phyloP scores from a whole-genome alignment of 2,329 filamentous ascomycete genomes.

The Kalmusia sp. region DNA sequence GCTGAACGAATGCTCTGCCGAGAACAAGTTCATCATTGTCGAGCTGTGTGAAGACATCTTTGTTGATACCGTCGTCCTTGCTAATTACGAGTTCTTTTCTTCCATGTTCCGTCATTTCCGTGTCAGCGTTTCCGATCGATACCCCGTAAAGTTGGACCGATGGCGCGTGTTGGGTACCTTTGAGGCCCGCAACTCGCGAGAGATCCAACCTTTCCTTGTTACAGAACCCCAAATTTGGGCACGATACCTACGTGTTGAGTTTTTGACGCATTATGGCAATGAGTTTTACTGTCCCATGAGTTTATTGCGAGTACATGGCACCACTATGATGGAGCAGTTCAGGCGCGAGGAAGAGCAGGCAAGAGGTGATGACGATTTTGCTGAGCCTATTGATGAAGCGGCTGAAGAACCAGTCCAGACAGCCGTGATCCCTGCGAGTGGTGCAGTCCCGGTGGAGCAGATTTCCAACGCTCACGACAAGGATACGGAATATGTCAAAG shows the following conservation, averaged over 20 bases:
- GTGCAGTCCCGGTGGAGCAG: constrained; percentile 25
- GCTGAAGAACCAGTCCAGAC: constrained; percentile 46
- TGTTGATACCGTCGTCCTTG: constrained; percentile 94
- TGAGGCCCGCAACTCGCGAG: constrained; percentile 88
- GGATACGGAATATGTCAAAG: background rate
- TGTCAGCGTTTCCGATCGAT: constrained; percentile 91
- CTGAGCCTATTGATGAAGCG: constrained; percentile 61
- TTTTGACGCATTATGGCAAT: constrained; percentile 91
- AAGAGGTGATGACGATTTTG: constrained; percentile 65
- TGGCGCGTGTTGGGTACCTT: constrained; percentile 91
- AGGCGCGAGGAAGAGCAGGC: constrained; percentile 80
- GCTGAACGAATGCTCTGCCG: constrained; percentile 85
- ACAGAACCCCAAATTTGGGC: constrained; percentile 96
- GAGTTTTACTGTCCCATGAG: constrained; percentile 97
- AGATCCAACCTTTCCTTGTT: constrained; percentile 94
- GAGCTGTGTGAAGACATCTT: constrained; percentile 88
- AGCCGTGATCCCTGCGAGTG: constrained; percentile 36
- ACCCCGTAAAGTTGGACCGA: constrained; percentile 88
- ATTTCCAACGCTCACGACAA: constrained; percentile 24
- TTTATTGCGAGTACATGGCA: constrained; percentile 88
- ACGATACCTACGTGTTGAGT: constrained; percentile 89
- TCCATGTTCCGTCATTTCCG: constrained; percentile 93
- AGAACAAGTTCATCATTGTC: constrained; percentile 93
- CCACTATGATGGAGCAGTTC: constrained; percentile 91
- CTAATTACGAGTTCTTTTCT: constrained; percentile 99